These are phyloP conservation scores for Bimuria novae-zelandiae DNA, from an alignment of 2,329 filamentous ascomycete species.

Conservation along the genomic window DNA sequence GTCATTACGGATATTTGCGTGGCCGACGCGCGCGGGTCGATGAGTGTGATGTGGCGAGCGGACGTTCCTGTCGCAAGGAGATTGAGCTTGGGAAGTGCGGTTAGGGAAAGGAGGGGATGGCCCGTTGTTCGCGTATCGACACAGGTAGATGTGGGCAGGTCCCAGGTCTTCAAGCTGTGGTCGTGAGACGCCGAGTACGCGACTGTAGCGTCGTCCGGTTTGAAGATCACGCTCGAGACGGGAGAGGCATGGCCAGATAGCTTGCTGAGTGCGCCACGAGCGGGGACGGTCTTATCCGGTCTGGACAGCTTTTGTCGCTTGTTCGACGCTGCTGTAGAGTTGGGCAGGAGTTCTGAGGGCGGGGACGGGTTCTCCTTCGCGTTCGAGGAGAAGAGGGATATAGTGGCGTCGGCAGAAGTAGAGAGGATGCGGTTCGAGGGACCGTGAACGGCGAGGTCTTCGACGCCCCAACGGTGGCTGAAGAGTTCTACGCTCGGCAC, in stretches of 20 bases:
- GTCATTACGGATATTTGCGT: slow-evolving; percentile 82
- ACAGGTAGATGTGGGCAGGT: slow-evolving; percentile 77
- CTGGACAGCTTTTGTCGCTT: slow-evolving; percentile 77
- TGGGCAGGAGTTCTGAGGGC: slow-evolving; percentile 70
- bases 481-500: slow-evolving; percentile 80
- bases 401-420: slow-evolving; percentile 77
- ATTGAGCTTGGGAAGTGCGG: slow-evolving; percentile 69
- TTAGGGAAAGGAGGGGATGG: slow-evolving; percentile 79
- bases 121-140: slow-evolving; percentile 84
- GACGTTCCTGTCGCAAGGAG: slow-evolving; percentile 77
- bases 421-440: slow-evolving; percentile 79
- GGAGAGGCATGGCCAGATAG: slow-evolving; percentile 73
- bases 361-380: slow-evolving; percentile 77
- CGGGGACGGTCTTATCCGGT: slow-evolving; percentile 64
- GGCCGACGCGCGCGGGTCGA: slow-evolving; percentile 83
- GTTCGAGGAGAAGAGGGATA: slow-evolving; percentile 88
- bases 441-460: slow-evolving; percentile 74
- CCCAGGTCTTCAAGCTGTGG: slow-evolving; percentile 87
- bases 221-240: slow-evolving; percentile 82
- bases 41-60: slow-evolving; percentile 85
- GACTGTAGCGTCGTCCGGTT: slow-evolving; percentile 81
- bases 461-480: slow-evolving; percentile 76
- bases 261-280: slow-evolving; percentile 78
- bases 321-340: slow-evolving; percentile 62
- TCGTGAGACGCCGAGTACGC: slow-evolving; percentile 92